Conservation (phyloP, 164 flowering plant genomes). For the Stephania yunnanensis region DNA sequence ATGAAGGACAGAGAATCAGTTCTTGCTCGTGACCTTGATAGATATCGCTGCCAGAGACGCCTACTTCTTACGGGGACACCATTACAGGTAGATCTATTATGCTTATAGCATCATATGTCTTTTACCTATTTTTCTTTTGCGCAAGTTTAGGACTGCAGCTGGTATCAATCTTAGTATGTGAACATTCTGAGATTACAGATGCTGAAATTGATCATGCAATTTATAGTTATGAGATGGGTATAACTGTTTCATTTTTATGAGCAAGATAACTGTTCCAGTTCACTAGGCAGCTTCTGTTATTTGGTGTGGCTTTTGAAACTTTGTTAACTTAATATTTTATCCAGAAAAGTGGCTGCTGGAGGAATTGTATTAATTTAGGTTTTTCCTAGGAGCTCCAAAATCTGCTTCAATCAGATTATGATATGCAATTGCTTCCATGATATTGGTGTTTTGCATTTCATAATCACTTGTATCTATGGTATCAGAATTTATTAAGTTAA, state of each 20-base stretch:
- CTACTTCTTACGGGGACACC: conserved; percentile 97
- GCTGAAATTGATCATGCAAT: background rate
- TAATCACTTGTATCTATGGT: background rate
- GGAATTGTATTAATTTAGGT: background rate
- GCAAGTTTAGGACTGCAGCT: background rate
- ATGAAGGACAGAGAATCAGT: conserved; percentile 99
- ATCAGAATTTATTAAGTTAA: background rate
- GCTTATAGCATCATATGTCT: background rate
- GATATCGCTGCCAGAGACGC: conserved; percentile 94
- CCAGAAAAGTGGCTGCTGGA: background rate
- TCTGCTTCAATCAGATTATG: too few species aligned
- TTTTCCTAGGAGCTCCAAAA: background rate
- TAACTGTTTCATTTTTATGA: background rate
- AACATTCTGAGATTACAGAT: background rate
- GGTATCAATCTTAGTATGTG: background rate
- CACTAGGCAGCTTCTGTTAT: background rate
- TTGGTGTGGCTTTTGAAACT: background rate
- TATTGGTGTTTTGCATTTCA: background rate
- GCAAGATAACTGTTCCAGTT: too few species aligned
- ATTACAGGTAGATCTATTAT: conserved; percentile 52
- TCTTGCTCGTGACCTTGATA: conserved; percentile 96
- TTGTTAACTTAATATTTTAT: background rate
- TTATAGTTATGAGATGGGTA: background rate
- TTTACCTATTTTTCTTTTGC: background rate
- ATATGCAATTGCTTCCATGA: background rate